Evolutionary conservation across 225 moss, liverwort and hornwort genomes (phyloP).

Genomic region (Physcomitrellopsis africana): DNA sequence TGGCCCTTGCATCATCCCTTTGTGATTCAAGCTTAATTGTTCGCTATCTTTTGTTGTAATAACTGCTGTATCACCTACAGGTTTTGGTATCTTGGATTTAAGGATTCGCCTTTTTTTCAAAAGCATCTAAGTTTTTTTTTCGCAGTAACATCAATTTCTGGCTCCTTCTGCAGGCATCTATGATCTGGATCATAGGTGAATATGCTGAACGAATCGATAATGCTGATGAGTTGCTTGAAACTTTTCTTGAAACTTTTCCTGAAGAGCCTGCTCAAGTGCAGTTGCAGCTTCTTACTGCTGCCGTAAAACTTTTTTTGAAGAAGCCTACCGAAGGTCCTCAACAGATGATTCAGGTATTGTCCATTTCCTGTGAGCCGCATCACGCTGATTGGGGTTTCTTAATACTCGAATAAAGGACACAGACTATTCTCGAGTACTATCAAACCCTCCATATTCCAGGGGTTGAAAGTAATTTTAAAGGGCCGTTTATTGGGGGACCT

Average conservation of each 20-base stretch:
- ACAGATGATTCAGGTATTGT: conserved; percentile 92
- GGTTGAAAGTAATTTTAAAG: neutral
- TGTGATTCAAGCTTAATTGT: neutral
- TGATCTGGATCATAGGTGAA: conserved; percentile 99
- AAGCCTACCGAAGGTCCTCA: conserved; percentile 98
- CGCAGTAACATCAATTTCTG: neutral
- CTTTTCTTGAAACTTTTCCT: conserved; percentile 90
- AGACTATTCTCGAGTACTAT: too few species aligned
- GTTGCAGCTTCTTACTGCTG: conserved; percentile 95
- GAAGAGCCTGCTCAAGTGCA: conserved; percentile 98
- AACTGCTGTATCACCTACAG: neutral
- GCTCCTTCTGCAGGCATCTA: conserved; percentile 69
- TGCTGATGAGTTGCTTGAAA: conserved; percentile 96
- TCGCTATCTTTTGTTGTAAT: neutral
- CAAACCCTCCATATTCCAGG: neutral
- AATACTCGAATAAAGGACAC: too few species aligned
- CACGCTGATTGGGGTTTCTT: neutral
- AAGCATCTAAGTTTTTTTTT: neutral
- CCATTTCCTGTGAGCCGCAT: neutral
- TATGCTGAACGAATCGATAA: conserved; percentile 99
- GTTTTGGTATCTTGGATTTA: neutral
- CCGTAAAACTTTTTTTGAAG: conserved; percentile 95
- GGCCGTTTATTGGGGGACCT: neutral
- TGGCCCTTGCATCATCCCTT: neutral
- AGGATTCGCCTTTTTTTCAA: neutral